Base-by-base conservation (phyloP, 129 eudicot species). In the Chrysanthemum lavandulifolium region DNA sequence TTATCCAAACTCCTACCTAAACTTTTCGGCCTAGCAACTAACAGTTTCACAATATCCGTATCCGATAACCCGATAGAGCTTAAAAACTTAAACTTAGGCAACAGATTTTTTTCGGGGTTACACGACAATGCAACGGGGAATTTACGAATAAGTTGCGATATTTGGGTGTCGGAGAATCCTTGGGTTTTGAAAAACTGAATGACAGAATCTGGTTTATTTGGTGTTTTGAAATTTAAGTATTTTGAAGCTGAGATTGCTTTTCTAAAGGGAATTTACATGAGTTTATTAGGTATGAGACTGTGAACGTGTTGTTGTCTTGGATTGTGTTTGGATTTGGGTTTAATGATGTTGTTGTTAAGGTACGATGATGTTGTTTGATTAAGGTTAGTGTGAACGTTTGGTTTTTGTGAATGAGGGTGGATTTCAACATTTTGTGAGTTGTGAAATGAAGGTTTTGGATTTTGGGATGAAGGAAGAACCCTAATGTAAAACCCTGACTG, bases 81-180 rank as follows among this genome's bases (percentile, higher is more conserved):
- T 2, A 84, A 77, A 70, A 81, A 84, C 40, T 84, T 64, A 16
- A 84, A 55, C 57, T 84, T 84, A 19, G 89, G 92, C 73, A 84
- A 62, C 64, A 87, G 82, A 73, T 48, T 74, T 11, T 60, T 82
- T 48, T 74, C 50, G 12, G 84, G 84, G 54, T 87, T n/a, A 55
- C 70, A 71, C 1, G 65, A 14, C 58, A 87, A 76, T 4, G 82
- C 29, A 16, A 13, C 2, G 19, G 84, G 85, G 25, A 63, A 79
- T 7, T 45, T 76, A 18, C 31, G 67, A 3, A 84, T 65, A 4
- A 82, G 1, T 33, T 21, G 52, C 0, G 76, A 50, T 16, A 82
- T 56, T 4, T 84, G 89, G 6, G 78, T 2, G 13, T 82, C 74
- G 1, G 75, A 71, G 47, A 84, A 82, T 3, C 82, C 86, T 40